A percentile compares a stretch with the other conserved stretches of the same genome.
Conservation (phyloP, 1,284 basidiomycete species). For the Heterobasidion parviporum region DNA sequence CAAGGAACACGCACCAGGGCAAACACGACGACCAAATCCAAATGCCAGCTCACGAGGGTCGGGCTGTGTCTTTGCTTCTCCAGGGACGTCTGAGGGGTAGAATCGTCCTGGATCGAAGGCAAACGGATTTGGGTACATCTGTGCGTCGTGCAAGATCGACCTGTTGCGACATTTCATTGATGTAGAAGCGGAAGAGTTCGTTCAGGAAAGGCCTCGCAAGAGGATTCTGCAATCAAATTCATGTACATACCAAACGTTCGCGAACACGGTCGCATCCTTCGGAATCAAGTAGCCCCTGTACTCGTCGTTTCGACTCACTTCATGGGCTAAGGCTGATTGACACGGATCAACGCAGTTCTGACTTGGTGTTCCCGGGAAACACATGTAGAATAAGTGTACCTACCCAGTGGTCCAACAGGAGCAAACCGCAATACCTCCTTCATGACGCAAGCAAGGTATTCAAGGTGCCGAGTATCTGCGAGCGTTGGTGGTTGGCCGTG, state of each 20-base stretch:
- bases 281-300: slow-evolving; percentile 10
- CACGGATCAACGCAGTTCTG: not conserved
- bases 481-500: slow-evolving; percentile 28
- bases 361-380: not conserved
- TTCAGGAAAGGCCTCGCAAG: not conserved
- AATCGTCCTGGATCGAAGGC: slow-evolving; percentile 43
- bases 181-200: not conserved
- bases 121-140: slow-evolving; percentile 35
- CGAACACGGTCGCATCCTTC: slow-evolving; percentile 20
- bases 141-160: slow-evolving; percentile 25
- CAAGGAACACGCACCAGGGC: not conserved
- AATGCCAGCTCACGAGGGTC: slow-evolving; percentile 42
- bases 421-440: slow-evolving; percentile 1
- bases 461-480: slow-evolving; percentile 36
- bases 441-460: slow-evolving; percentile 21
- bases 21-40: slow-evolving; percentile 34
- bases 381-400: slow-evolving; percentile 22
- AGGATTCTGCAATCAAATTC: not conserved
- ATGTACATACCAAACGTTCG: slow-evolving; percentile 34
- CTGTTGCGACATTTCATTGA: not conserved
- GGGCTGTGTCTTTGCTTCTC: slow-evolving; percentile 22
- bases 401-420: slow-evolving; percentile 22
- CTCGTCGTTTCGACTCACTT: slow-evolving; percentile 8
- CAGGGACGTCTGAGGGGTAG: slow-evolving; percentile 15
- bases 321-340: slow-evolving; percentile 6